phyloP scores from a whole-genome alignment of 768 basidiomycete genomes.

The Hydnomerulius pinastri region DNA sequence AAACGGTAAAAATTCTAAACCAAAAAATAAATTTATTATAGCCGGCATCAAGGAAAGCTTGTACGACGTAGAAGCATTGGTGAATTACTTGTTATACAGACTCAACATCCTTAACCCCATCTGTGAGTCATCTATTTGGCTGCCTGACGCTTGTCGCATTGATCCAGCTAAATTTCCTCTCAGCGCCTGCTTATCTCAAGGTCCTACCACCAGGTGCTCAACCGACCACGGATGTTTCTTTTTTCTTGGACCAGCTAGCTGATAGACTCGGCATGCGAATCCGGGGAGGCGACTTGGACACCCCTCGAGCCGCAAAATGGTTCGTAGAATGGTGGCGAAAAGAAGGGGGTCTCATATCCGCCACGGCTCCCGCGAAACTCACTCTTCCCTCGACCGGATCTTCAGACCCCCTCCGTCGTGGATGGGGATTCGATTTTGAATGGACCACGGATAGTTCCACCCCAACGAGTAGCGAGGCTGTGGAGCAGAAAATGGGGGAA shows the following conservation, averaged over 20 bases:
- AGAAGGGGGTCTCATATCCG: conserved; percentile 61
- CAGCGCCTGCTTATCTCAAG: conserved; percentile 70
- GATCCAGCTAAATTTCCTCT: too few species aligned
- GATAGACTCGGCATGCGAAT: conserved; percentile 79
- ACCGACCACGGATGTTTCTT: conserved; percentile 61
- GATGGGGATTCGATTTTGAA: conserved; percentile 88
- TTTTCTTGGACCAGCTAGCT: conserved; percentile 72
- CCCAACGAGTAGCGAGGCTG: conserved; percentile 22
- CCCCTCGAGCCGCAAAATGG: conserved; percentile 71
- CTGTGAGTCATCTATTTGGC: conserved; percentile 59
- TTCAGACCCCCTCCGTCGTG: conserved; percentile 41
- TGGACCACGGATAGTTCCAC: conserved; percentile 44
- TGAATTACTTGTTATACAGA: conserved; percentile 83
- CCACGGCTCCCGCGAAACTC: conserved; percentile 38
- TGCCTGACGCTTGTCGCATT: too few species aligned
- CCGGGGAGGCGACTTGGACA: conserved; percentile 74
- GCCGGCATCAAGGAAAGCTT: conserved; percentile 94
- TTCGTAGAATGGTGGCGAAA: conserved; percentile 90
- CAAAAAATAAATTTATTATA: conserved; percentile 32
- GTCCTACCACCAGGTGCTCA: conserved; percentile 55
- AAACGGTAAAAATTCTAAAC: conserved; percentile 3
- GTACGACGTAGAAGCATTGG: conserved; percentile 82
- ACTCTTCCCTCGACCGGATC: background rate
- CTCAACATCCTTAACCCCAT: conserved; percentile 77
- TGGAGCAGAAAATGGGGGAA: conserved; percentile 70